Conservation (phyloP, 176 grass and related monocot species). For the Elaeis guineensis region DNA sequence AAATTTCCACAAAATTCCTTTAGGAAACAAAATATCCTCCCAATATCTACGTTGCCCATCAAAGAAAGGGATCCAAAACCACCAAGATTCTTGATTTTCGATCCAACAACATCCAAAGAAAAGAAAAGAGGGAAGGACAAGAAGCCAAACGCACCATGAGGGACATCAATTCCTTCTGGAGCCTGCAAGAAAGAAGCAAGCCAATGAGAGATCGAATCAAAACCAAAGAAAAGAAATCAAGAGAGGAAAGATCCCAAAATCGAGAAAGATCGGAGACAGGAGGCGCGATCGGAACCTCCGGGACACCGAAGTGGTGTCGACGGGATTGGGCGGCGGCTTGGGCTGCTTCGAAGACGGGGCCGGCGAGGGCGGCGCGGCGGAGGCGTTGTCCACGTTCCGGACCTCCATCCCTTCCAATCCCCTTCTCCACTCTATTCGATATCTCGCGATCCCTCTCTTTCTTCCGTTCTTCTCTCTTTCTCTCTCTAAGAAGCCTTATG, state of each 20-base stretch:
- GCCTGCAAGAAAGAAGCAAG: slow-evolving; percentile 5
- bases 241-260: not conserved
- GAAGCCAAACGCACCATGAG: slow-evolving; percentile 9
- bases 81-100: no score
- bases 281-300: slow-evolving; percentile 1
- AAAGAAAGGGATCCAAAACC: no score
- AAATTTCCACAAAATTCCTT: no score
- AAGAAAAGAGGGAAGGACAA: not conserved
- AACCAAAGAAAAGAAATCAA: not conserved
- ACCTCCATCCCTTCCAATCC: slow-evolving; percentile 15
- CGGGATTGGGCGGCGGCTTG: slow-evolving; percentile 18
- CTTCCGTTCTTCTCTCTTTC: no score
- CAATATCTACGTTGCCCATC: no score
- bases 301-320: slow-evolving; percentile 24
- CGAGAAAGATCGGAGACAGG: not conserved
- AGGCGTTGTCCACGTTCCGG: slow-evolving; percentile 12
- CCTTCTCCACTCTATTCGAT: no score
- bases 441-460: no score
- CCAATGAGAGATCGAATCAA: not conserved
- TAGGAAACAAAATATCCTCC: no score
- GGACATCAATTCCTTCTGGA: slow-evolving; percentile 17
- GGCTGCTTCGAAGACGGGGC: slow-evolving; percentile 11
- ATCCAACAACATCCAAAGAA: no score
- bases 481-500: no score
- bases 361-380: slow-evolving; percentile 1